phyloP scores from a whole-genome alignment of 176 grass and related monocot genomes.

The Triticum urartu region DNA sequence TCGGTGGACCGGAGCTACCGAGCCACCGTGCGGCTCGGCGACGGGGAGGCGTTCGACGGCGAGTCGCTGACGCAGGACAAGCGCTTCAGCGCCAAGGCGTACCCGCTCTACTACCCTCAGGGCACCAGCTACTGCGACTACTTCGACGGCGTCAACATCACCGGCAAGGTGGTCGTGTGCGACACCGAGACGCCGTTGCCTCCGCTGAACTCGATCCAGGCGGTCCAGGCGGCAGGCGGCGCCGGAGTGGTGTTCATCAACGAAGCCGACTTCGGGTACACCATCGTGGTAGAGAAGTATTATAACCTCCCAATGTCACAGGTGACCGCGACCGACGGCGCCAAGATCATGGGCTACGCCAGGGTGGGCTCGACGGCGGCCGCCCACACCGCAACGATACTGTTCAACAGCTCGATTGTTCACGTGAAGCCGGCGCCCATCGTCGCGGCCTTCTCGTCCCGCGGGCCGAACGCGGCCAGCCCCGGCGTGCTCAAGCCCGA shows the following conservation, averaged over 20 bases:
- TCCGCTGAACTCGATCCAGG: constrained; percentile 27
- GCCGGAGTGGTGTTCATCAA: constrained; percentile 44
- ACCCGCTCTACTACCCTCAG: constrained; percentile 39
- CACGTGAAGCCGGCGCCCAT: constrained; percentile 43
- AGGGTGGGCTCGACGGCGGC: neutral
- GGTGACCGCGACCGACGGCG: constrained; percentile 28
- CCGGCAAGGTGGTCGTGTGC: constrained; percentile 44
- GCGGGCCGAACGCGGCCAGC: constrained; percentile 38
- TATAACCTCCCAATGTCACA: constrained; percentile 36
- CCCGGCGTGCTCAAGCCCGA: constrained; percentile 67
- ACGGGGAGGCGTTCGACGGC: constrained; percentile 36
- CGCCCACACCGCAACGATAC: constrained; percentile 31
- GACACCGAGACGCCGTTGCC: constrained; percentile 45
- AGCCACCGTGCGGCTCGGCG: constrained; percentile 48
- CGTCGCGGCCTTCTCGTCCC: constrained; percentile 57
- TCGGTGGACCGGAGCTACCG: constrained; percentile 51
- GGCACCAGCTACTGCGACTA: constrained; percentile 39
- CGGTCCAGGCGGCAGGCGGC: constrained; percentile 25
- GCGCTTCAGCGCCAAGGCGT: constrained; percentile 36
- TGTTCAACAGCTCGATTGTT: constrained; percentile 44
- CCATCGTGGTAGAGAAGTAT: constrained; percentile 32
- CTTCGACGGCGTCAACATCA: constrained; percentile 39
- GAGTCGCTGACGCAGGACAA: constrained; percentile 51
- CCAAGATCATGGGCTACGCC: constrained; percentile 36
- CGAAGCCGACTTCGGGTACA: constrained; percentile 38